Evolutionary conservation across 352 stramenopile genomes (phyloP).

Genomic region (Phytophthora hibernalis): DNA sequence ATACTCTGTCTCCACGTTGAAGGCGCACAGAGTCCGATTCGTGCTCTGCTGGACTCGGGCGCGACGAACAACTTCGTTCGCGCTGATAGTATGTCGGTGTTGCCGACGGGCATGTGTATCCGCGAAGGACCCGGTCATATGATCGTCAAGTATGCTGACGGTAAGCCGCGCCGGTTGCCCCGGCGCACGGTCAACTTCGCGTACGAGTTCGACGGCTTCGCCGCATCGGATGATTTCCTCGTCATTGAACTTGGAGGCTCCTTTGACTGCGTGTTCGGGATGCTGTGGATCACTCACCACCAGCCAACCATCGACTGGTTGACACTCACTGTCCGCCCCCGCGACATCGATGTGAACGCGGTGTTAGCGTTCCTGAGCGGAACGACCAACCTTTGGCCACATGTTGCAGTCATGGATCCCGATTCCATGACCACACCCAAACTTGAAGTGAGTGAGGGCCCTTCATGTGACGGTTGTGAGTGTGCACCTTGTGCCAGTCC

Average conservation of each 20-base stretch:
- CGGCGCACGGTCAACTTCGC: no score
- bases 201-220: no score
- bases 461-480: slow-evolving; percentile 19
- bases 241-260: slow-evolving; percentile 13
- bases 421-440: slow-evolving; percentile 3
- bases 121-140: slow-evolving; percentile 6
- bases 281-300: slow-evolving; percentile 34
- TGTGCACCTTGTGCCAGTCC: slow-evolving; percentile 6
- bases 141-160: slow-evolving; percentile 24
- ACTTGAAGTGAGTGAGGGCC: slow-evolving; percentile 17
- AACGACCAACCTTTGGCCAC: no score
- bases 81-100: slow-evolving; percentile 2
- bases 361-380: no score
- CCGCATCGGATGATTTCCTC: no score
- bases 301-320: slow-evolving; percentile 27
- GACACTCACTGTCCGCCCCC: no score
- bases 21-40: slow-evolving; percentile 2
- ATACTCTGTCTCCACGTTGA: slow-evolving; percentile 10
- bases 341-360: no score
- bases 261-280: slow-evolving; percentile 40
- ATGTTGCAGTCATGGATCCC: no score
- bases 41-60: slow-evolving; percentile 29
- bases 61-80: slow-evolving; percentile 38
- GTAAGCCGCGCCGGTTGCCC: no score
- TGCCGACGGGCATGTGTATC: slow-evolving; percentile 13